Evolutionary conservation across 2,329 filamentous ascomycete species (phyloP).

Genomic region (Colletotrichum shisoi): DNA sequence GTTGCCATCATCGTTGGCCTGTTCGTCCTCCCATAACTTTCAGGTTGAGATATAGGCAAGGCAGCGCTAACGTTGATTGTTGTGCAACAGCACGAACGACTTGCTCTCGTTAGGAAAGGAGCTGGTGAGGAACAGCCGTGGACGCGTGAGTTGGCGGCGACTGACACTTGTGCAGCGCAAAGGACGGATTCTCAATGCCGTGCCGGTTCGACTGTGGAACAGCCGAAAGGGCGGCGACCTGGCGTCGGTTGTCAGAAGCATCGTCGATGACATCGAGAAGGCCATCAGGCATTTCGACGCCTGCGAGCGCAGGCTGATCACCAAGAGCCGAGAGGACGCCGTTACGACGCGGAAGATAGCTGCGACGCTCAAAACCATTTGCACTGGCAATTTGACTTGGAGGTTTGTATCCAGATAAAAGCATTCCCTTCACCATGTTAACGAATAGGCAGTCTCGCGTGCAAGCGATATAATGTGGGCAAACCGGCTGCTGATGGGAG

Average conservation of each 20-base stretch:
- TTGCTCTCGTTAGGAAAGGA: constrained; percentile 35
- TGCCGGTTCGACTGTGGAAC: constrained; percentile 32
- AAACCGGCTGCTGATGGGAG: constrained; percentile 26
- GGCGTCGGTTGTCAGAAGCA: constrained; percentile 17
- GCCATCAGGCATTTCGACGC: constrained; percentile 29
- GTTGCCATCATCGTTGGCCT: constrained; percentile 33
- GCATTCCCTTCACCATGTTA: not conserved
- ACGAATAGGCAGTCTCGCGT: constrained; percentile 25
- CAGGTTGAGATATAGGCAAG: not conserved
- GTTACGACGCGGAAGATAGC: constrained; percentile 21
- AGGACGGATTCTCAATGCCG: constrained; percentile 26
- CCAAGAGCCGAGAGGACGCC: constrained; percentile 14
- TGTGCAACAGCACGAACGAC: constrained; percentile 32
- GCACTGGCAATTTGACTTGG: constrained; percentile 37
- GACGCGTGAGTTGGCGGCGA: not conserved
- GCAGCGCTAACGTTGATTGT: constrained; percentile 3
- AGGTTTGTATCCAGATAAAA: constrained; percentile 21
- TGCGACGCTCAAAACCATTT: constrained; percentile 30
- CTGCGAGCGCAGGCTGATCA: constrained; percentile 28
- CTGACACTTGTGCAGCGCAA: constrained; percentile 22
- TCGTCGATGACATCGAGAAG: constrained; percentile 30
- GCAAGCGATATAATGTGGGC: constrained; percentile 30
- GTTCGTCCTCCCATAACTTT: not conserved
- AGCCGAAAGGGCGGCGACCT: constrained; percentile 6
- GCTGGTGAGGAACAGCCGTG: constrained; percentile 9